Evolutionary conservation across 305 asterid species (phyloP).

Genomic region (Fraxinus ornus): DNA sequence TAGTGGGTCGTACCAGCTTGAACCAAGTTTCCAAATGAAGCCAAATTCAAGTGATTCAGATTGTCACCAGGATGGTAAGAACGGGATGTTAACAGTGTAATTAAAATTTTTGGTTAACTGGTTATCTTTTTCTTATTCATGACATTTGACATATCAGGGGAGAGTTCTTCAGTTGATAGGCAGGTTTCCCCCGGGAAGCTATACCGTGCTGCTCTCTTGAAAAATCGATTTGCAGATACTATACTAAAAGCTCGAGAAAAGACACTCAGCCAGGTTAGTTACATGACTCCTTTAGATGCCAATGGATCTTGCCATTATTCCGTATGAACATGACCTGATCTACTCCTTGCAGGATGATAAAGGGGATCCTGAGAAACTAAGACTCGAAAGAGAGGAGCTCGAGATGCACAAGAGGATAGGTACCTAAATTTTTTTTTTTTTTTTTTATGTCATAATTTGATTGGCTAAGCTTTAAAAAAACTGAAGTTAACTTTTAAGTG

Average conservation of each 20-base stretch:
- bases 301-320: not conserved
- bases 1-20: constrained; percentile 60
- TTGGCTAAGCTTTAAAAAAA: not conserved
- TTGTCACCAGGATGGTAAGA: constrained; percentile 67
- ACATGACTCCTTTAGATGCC: not conserved
- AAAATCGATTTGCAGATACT: constrained; percentile 68
- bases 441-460: not conserved
- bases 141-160: constrained; percentile 43
- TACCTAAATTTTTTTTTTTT: too few species aligned
- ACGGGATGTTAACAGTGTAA: constrained; percentile 21
- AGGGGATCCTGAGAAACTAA: constrained; percentile 74
- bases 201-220: constrained; percentile 78
- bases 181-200: constrained; percentile 75
- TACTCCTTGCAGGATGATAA: constrained; percentile 53
- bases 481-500: not conserved
- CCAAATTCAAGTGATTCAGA: constrained; percentile 60
- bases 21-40: constrained; percentile 52
- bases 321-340: not conserved
- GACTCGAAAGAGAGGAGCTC: constrained; percentile 82
- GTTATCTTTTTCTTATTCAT: constrained; percentile 23
- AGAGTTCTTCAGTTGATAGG: constrained; percentile 52
- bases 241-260: constrained; percentile 87
- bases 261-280: constrained; percentile 68
- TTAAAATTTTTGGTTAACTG: not conserved
- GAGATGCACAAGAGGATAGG: constrained; percentile 84